Conservation (phyloP, 129 eudicot genomes). For the Centaurea solstitialis region DNA sequence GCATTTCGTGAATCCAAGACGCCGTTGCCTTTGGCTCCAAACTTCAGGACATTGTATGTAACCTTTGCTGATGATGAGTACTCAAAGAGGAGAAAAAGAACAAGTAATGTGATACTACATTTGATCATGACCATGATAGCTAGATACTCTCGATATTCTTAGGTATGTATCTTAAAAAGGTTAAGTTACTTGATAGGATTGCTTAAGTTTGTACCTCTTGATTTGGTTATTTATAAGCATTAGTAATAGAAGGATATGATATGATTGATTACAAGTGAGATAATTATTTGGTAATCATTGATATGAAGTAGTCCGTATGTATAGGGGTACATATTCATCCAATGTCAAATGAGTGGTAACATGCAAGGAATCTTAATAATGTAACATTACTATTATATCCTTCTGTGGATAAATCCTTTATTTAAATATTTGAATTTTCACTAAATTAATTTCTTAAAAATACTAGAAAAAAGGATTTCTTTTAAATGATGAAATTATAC, state of each 20-base stretch:
- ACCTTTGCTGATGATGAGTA: slow-evolving; percentile 22
- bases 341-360: slow-evolving; percentile 17
- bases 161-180: no score
- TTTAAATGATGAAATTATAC: background rate
- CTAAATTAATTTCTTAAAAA: background rate
- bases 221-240: background rate
- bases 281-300: slow-evolving; percentile 17
- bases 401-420: background rate
- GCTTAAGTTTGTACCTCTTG: background rate
- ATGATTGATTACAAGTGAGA: background rate
- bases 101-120: background rate
- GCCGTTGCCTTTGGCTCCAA: slow-evolving; percentile 32
- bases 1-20: slow-evolving; percentile 16
- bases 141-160: background rate
- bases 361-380: slow-evolving; percentile 12
- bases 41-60: slow-evolving; percentile 23
- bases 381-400: background rate
- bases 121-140: background rate
- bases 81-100: slow-evolving; percentile 1
- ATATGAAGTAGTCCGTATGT: slow-evolving; percentile 21
- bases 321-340: slow-evolving; percentile 8
- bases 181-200: background rate
- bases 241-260: background rate
- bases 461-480: background rate
- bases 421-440: background rate